Evolutionary conservation across 2,329 filamentous ascomycete genomes (phyloP), one percentile per base, ranked within the genome.

Genomic region (Botrytis galanthina): DNA sequence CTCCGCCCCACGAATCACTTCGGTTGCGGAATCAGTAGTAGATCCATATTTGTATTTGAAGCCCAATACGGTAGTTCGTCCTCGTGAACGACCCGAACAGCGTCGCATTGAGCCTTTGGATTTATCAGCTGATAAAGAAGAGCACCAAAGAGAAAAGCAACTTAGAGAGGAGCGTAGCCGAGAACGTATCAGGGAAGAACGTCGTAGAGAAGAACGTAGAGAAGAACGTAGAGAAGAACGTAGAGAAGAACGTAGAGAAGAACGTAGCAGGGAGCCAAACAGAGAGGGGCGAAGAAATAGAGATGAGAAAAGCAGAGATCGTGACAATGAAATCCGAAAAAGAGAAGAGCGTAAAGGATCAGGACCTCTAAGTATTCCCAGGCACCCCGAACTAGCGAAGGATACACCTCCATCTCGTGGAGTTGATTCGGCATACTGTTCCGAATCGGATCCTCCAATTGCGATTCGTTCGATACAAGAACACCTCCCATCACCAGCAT

Each of bases 401-500:
- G 76, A 73, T 32, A 75, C 78, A 35, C 77, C 79, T 16, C 75
- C 79, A 14, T 80, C 78, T n/a, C 77, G 76, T 39, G 78, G 78
- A n/a, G 68, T 80, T n/a, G 79, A 81, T 68, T 80, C 79, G 51
- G 79, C 79, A 29, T 80, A 81, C 68, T 80, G 77, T 71, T 80
- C 79, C 8, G 79, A 81, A 69, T 76, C 78, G 22, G 80, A 81
- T 32, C 76, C 78, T 26, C 75, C 76, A 16, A 39, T 66, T 42
- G 32, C 74, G 72, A 64, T 70, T 61, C 73, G 71, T 60, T 73
- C 74, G n/a, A 73, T 57, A 39, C 73, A 73, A 68, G 70, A 74
- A 61, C 42, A 48, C 29, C 32, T 62, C 20, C 73, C 46, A 64
- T 74, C 61, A 74, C 74, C 42, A 61, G 74, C 39, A 59, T 75